Percentiles rank a stretch among this genome's conserved stretches.
Conservation (phyloP, 1,139 yeast species). For the Meyerozyma carpophila region DNA sequence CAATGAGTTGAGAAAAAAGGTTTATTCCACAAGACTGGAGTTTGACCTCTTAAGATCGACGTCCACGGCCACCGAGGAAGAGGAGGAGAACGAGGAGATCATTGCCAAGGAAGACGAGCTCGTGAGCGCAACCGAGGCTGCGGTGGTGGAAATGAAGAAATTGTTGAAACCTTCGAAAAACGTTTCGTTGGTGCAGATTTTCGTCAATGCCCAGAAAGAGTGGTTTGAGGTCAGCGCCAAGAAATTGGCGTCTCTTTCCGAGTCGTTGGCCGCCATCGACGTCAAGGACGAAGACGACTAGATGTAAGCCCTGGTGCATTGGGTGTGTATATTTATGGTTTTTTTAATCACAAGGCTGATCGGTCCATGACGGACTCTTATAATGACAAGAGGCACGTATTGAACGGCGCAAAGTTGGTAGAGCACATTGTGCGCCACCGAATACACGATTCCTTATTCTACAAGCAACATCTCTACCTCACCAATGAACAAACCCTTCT, state of each 20-base stretch:
- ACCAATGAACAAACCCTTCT: slow-evolving; percentile 50
- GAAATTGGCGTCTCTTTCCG: slow-evolving; percentile 28
- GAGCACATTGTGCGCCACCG: slow-evolving; percentile 69
- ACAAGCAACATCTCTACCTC: slow-evolving; percentile 58
- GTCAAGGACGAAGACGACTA: slow-evolving; percentile 26
- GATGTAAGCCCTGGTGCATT: neutral
- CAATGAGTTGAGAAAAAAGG: slow-evolving; percentile 56
- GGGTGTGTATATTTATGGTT: neutral
- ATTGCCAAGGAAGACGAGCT: slow-evolving; percentile 72
- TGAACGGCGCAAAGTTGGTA: slow-evolving; percentile 50
- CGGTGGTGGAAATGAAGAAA: slow-evolving; percentile 72
- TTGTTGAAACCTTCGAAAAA: slow-evolving; percentile 64
- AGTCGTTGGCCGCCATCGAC: slow-evolving; percentile 30
- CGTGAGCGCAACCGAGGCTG: slow-evolving; percentile 69
- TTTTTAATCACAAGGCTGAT: neutral
- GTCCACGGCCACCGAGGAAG: slow-evolving; percentile 22
- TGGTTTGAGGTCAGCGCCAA: slow-evolving; percentile 50
- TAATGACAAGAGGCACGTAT: slow-evolving; percentile 16
- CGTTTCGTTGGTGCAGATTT: slow-evolving; percentile 55
- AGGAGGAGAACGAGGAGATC: slow-evolving; percentile 44
- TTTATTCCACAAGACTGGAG: slow-evolving; percentile 61
- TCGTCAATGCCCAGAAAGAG: slow-evolving; percentile 62
- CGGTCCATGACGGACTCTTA: neutral
- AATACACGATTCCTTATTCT: slow-evolving; percentile 62
- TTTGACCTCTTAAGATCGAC: slow-evolving; percentile 61